Percentiles rank a stretch among this genome's conserved stretches.
These are phyloP conservation scores for Mimosa pudica DNA, from an alignment of 306 rosid species.

Conservation along the genomic window DNA sequence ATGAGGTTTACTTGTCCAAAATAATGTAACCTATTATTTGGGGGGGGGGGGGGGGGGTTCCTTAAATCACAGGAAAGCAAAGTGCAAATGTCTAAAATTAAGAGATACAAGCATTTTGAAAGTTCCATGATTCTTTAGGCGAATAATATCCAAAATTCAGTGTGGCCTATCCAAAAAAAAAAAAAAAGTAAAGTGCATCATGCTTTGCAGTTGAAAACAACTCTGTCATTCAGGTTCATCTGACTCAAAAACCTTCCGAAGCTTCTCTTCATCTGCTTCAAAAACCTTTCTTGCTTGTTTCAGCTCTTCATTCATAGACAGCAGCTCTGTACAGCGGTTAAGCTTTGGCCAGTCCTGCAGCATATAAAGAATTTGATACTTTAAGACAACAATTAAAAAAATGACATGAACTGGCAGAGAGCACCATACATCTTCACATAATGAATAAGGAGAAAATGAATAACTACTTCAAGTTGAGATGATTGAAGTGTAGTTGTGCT, in stretches of 20 bases:
- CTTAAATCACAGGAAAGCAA: no score
- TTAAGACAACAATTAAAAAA: not conserved
- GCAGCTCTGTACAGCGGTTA: constrained; percentile 82
- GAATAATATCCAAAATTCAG: not conserved
- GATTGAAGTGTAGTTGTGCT: not conserved
- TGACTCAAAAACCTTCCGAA: constrained; percentile 74
- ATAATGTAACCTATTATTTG: no score
- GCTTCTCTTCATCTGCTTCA: constrained; percentile 83
- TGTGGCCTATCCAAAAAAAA: not conserved
- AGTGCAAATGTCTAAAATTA: no score
- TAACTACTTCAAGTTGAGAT: not conserved
- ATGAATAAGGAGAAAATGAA: not conserved
- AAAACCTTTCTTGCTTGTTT: constrained; percentile 95
- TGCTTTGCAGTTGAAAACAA: constrained; percentile 20
- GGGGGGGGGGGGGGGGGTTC: no score
- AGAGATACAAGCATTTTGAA: not conserved
- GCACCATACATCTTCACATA: not conserved
- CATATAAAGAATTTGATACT: not conserved
- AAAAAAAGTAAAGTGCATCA: not conserved
- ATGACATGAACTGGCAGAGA: not conserved
- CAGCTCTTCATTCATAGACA: constrained; percentile 90
- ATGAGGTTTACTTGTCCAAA: no score
- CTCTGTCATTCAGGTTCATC: constrained; percentile 52
- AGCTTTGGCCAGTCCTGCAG: constrained; percentile 75
- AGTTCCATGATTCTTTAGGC: not conserved